phyloP scores from a whole-genome alignment of 2,329 filamentous ascomycete genomes.

The Akanthomyces uredinophilus region DNA sequence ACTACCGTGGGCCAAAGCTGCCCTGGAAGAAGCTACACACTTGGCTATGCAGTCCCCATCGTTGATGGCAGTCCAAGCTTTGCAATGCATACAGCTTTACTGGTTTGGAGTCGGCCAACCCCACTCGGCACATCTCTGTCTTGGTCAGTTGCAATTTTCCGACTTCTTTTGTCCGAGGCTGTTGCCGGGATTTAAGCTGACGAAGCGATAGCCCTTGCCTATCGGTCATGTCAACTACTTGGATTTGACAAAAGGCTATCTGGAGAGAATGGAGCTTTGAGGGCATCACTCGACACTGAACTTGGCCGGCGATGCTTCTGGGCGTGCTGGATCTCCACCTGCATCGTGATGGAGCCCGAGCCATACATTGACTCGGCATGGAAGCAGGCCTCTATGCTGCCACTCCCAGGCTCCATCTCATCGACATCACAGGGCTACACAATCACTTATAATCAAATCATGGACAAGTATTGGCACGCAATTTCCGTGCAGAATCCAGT shows the following conservation, averaged over 20 bases:
- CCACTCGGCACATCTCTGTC: not conserved
- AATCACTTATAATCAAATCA: not conserved
- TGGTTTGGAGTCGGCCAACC: slow-evolving; percentile 4
- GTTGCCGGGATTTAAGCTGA: not conserved
- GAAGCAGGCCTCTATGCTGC: slow-evolving; percentile 7
- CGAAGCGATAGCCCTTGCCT: not conserved
- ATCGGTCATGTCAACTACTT: slow-evolving; percentile 1
- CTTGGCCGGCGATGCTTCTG: slow-evolving; percentile 2
- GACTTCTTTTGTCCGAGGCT: too few species aligned
- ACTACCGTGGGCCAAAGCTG: slow-evolving; percentile 4
- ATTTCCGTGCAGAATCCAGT: not conserved
- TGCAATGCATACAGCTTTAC: slow-evolving; percentile 2
- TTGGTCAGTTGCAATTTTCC: not conserved
- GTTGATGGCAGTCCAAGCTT: not conserved
- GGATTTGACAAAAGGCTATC: not conserved
- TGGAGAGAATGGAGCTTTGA: not conserved
- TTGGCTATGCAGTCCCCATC: slow-evolving; percentile 1
- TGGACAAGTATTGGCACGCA: slow-evolving; percentile 10
- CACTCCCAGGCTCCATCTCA: slow-evolving; percentile 1
- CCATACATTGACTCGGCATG: slow-evolving; percentile 2
- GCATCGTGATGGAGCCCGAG: slow-evolving; percentile 10
- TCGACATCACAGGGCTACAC: not conserved
- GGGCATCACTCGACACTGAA: not conserved
- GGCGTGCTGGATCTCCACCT: slow-evolving; percentile 5
- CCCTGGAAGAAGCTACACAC: not conserved